Base-by-base conservation (phyloP, 371 early-diverging fungal genomes). In the Actinomucor elegans region DNA sequence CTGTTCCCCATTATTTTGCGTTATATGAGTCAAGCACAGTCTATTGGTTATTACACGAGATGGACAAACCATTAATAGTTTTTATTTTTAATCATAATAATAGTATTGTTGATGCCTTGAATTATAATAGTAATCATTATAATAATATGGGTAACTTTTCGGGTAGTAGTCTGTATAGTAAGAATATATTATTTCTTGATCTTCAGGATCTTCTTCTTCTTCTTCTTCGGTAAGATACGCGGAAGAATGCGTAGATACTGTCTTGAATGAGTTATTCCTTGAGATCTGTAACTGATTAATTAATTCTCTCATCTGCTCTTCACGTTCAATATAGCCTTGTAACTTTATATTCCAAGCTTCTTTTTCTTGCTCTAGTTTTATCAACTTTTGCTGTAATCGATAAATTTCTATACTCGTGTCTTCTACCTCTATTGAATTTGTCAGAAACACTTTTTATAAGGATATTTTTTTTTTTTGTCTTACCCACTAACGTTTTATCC, bases 401-500 rank as follows among this genome's bases (percentile, higher is more conserved):
- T 48, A 18, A 6, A 54, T 15, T 48, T 59, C 52, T 29, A 41
- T 21, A 4, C 15, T 36, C 27, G 38, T 21, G 43, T 34, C 12
- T 43, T 45, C n/a, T 36, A 35, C 36, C 11, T 37, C 32, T n/a
- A n/a, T n/a, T n/a, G n/a, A n/a, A n/a, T n/a, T n/a, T n/a, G n/a
- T n/a, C n/a, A n/a, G n/a, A n/a, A n/a, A n/a, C n/a, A n/a, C n/a
- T n/a, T n/a, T n/a, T n/a, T n/a, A n/a, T n/a, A n/a, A n/a, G n/a
- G n/a, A n/a, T n/a, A n/a, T n/a, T 27, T 26, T 32, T 42, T 32
- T 34, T 15, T 23, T 36, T 37, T 5, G 20, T 45, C 24, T 44
- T 36, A 38, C 51, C 58, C 14, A 57, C 46, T 20, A 57, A 32
- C 14, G 58, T 57, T 45, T 57, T 57, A 31, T 57, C 58, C 38